Evolutionary conservation across 305 asterid species (phyloP), one percentile per base, ranked within the genome.

Genomic region (Fraxinus sp.): DNA sequence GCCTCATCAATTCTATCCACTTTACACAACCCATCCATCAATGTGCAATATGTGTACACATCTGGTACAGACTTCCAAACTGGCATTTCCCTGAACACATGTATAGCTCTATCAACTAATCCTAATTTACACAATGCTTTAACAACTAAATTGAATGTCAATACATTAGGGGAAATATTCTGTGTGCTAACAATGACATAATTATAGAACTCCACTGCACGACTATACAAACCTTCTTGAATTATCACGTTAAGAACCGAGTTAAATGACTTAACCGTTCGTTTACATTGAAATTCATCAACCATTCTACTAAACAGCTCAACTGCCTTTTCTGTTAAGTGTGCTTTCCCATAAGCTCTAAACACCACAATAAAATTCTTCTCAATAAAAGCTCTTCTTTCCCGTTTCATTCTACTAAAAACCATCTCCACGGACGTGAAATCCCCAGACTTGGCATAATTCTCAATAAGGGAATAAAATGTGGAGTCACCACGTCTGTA

Each of bases 11-110:
- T 90, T 88, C 95, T 88, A 81, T 88, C 88, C 74, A 86, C 95
- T 88, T 94, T 96, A 78, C 98, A 96, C 86, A 96, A 81, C 36
- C 99, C 99, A 89, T 96, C 97, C 99, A 96, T 96, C 91, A 96
- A 82, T n/a, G 97, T 96, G 89, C 97, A 91, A 79, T 93, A 96
- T 0, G 98, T 94, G 87, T 90, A 96, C 0, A 86, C 91, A 90
- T 96, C 98, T 0, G 98, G 91, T 39, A 85, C 87, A 33, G 94
- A 92, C 13, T 86, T 83, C 77, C 83, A 79, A 81, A 66, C 70
- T 6, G 90, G 88, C 98, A 96, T 96, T 75, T 91, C 95, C 84
- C 98, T 91, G 35, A 96, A 88, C 74, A 89, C 84, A 18, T 92
- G 92, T 49, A 91, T 76, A 0, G 97, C 98, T 86, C 88, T 87